Evolutionary conservation across 2,329 filamentous ascomycete genomes (phyloP).

Genomic region (Stachybotrys elegans): DNA sequence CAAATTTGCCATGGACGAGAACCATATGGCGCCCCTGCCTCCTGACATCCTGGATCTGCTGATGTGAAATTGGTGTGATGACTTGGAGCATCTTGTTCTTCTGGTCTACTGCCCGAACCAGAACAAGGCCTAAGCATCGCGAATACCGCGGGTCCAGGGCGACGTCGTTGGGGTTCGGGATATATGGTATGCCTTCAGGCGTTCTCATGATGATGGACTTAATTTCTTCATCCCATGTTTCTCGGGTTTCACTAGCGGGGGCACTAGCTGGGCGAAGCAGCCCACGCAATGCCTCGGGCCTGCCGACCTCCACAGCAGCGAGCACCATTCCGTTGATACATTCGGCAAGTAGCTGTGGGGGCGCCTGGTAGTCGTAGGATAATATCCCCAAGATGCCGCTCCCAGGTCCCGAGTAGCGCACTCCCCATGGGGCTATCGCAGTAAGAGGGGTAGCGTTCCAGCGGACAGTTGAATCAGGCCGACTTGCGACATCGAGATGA

Average conservation of each 20-base stretch:
- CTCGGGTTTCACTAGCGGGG: conserved; percentile 12
- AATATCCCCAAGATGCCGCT: conserved; percentile 60
- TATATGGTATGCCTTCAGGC: conserved; percentile 56
- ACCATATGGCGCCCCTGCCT: conserved; percentile 46
- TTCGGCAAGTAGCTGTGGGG: conserved; percentile 53
- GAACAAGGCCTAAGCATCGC: conserved; percentile 55
- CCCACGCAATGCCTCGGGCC: conserved; percentile 40
- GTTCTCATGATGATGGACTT: conserved; percentile 12
- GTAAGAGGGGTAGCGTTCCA: conserved; percentile 56
- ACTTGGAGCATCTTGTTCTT: conserved; percentile 53
- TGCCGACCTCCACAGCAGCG: conserved; percentile 59
- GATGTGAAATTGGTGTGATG: conserved; percentile 51
- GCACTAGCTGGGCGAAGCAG: conserved; percentile 10
- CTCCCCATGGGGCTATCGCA: conserved; percentile 52
- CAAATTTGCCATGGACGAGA: conserved; percentile 63
- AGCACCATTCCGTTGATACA: conserved; percentile 67
- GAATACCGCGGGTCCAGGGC: conserved; percentile 57
- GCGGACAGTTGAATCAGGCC: conserved; percentile 12
- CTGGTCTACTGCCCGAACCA: conserved; percentile 66
- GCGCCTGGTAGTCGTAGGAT: conserved; percentile 61
- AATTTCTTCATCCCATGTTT: conserved; percentile 7
- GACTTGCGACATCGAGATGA: conserved; percentile 41
- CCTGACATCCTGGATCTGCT: conserved; percentile 33
- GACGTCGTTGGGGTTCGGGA: conserved; percentile 48
- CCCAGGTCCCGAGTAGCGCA: conserved; percentile 49